These are phyloP conservation scores for Phaffia rhodozyma DNA, from an alignment of 1,284 basidiomycete species.

Conservation along the genomic window DNA sequence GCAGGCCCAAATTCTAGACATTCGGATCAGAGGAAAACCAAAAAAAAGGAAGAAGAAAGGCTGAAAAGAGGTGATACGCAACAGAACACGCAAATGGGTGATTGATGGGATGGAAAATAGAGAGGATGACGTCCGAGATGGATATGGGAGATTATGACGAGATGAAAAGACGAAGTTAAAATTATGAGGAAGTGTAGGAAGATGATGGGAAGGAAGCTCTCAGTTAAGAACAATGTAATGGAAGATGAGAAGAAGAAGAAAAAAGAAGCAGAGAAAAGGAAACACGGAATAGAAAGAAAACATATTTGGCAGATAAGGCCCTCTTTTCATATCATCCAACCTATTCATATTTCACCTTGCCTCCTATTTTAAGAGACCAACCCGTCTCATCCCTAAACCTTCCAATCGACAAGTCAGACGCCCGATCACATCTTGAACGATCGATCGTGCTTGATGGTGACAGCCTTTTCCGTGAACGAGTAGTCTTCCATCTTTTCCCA, in stretches of 20 bases:
- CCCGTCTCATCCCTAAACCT: too few species aligned
- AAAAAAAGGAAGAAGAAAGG: background rate
- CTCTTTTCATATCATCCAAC: too few species aligned
- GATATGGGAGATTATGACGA: too few species aligned
- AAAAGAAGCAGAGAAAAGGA: background rate
- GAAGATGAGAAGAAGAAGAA: background rate
- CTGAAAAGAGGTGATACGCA: background rate
- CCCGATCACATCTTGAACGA: slow-evolving; percentile 11
- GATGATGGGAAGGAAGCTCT: background rate
- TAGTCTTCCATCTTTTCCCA: slow-evolving; percentile 75
- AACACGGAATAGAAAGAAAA: background rate
- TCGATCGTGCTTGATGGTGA: slow-evolving; percentile 64
- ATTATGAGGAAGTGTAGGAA: too few species aligned
- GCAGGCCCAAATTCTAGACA: too few species aligned
- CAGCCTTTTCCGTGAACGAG: slow-evolving; percentile 48
- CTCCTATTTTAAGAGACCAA: too few species aligned
- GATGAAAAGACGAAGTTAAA: too few species aligned
- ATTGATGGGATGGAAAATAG: too few species aligned
- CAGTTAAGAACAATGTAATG: background rate
- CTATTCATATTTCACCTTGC: too few species aligned
- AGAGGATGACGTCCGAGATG: too few species aligned
- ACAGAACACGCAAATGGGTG: background rate
- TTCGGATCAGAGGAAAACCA: background rate
- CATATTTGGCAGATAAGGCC: background rate
- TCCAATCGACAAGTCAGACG: too few species aligned